A percentile compares a stretch with the other conserved stretches of the same genome.
phyloP scores from a whole-genome alignment of 2,329 filamentous ascomycete genomes.

The Neofusicoccum laricinum region DNA sequence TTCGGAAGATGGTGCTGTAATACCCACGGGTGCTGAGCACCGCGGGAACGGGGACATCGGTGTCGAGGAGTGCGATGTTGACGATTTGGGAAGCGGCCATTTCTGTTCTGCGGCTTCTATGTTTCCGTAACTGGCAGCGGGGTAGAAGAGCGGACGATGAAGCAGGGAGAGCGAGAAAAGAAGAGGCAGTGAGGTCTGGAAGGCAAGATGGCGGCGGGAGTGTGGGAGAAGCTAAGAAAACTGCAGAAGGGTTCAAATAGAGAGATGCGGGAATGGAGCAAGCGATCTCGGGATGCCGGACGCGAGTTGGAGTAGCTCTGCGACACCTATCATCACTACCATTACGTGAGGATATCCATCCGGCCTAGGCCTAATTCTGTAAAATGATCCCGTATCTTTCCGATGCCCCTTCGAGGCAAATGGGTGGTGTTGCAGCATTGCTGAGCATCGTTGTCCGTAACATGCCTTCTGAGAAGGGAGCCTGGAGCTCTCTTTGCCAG shows the following conservation, averaged over 20 bases:
- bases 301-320: not conserved
- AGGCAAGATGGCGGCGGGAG: not conserved
- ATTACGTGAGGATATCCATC: conserved; percentile 6
- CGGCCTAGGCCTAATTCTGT: not conserved
- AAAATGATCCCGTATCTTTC: conserved; percentile 1
- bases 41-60: conserved; percentile 28
- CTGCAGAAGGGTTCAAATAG: not conserved
- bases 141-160: not conserved
- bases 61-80: conserved; percentile 30
- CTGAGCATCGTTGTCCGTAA: not conserved
- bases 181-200: not conserved
- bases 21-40: conserved; percentile 23
- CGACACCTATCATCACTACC: not conserved
- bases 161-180: not conserved
- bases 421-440: not conserved
- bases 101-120: not conserved
- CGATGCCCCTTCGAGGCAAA: not conserved
- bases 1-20: conserved; percentile 32
- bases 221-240: not conserved
- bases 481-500: not conserved
- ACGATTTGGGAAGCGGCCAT: conserved; percentile 13
- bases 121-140: not conserved
- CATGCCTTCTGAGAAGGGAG: not conserved
- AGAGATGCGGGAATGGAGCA: not conserved
- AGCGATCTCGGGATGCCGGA: not conserved